Conservation (phyloP, 2,329 filamentous ascomycete species). For the Paecilomyces sp. region DNA sequence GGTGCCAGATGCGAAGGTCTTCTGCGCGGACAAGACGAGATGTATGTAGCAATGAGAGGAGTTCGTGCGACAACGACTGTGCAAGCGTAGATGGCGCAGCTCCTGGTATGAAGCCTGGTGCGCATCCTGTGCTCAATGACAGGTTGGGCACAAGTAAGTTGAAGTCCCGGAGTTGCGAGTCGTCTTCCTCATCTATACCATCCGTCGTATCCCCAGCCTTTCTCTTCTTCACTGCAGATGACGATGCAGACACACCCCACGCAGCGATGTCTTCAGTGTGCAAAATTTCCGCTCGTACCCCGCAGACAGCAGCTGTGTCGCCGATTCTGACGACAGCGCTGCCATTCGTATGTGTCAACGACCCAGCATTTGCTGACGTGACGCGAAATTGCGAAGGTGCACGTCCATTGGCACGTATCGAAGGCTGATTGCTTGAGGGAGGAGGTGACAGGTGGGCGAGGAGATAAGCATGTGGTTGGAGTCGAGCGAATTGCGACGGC, state of each 20-base stretch:
- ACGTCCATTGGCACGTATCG: constrained; percentile 76
- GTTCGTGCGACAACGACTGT: constrained; percentile 74
- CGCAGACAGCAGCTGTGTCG: constrained; percentile 91
- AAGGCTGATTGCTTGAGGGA: constrained; percentile 41
- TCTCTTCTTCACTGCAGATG: constrained; percentile 27
- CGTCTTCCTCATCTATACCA: constrained; percentile 37
- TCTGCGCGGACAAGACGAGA: constrained; percentile 59
- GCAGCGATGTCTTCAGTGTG: constrained; percentile 64
- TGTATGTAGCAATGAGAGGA: constrained; percentile 69
- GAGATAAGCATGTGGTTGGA: constrained; percentile 82
- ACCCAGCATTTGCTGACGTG: constrained; percentile 73
- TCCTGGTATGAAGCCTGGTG: constrained; percentile 77
- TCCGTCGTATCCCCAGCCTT: constrained; percentile 27
- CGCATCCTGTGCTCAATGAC: constrained; percentile 83
- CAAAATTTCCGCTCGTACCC: constrained; percentile 79
- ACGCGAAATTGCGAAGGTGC: constrained; percentile 60
- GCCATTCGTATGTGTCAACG: constrained; percentile 81
- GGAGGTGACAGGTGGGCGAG: constrained; percentile 73
- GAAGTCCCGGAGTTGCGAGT: constrained; percentile 41
- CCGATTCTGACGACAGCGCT: constrained; percentile 82
- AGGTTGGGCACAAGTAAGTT: constrained; percentile 88
- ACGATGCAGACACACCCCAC: constrained; percentile 35
- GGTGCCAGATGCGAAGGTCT: constrained; percentile 68
- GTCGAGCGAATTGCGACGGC: constrained; percentile 71
- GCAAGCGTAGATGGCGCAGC: constrained; percentile 72